Conservation (phyloP, 495 filamentous ascomycete species). For the Talaromyces adpressus region DNA sequence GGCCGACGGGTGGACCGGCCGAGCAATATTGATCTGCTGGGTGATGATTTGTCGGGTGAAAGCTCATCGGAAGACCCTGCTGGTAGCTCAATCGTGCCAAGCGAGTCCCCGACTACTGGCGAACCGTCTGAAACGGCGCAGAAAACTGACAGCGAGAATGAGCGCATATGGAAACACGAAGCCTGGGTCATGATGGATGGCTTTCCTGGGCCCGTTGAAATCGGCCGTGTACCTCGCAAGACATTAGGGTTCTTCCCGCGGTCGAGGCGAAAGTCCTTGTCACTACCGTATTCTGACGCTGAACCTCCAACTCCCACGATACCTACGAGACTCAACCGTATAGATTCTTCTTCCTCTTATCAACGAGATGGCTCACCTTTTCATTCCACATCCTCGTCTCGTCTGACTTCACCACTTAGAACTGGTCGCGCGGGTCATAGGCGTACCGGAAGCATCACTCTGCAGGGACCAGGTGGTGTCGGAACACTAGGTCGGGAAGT, state of each 20-base stretch:
- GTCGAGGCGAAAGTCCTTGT: slow-evolving; percentile 71
- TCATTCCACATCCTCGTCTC: slow-evolving; percentile 14
- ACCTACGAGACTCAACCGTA: slow-evolving; percentile 13
- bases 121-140: slow-evolving; percentile 14
- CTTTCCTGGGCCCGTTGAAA: slow-evolving; percentile 64
- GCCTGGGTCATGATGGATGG: slow-evolving; percentile 78
- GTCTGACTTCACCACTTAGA: slow-evolving; percentile 11
- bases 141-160: slow-evolving; percentile 32
- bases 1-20: slow-evolving; percentile 44
- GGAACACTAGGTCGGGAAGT: slow-evolving; percentile 67
- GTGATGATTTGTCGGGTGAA: slow-evolving; percentile 16
- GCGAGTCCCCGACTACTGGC: slow-evolving; percentile 16
- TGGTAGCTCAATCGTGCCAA: slow-evolving; percentile 37
- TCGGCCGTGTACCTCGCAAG: slow-evolving; percentile 75
- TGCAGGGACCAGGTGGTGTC: slow-evolving; percentile 77
- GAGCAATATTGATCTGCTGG: slow-evolving; percentile 28
- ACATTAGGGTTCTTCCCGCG: slow-evolving; percentile 88
- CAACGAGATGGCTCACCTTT: slow-evolving; percentile 9
- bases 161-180: slow-evolving; percentile 72
- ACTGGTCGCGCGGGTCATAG: slow-evolving; percentile 29
- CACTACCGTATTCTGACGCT: slow-evolving; percentile 40
- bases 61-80: slow-evolving; percentile 26
- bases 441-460: slow-evolving; percentile 32
- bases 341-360: slow-evolving; percentile 18
- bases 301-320: slow-evolving; percentile 20